These are phyloP conservation scores for Amanita inopinata DNA, from an alignment of 768 basidiomycete species.

Conservation along the genomic window DNA sequence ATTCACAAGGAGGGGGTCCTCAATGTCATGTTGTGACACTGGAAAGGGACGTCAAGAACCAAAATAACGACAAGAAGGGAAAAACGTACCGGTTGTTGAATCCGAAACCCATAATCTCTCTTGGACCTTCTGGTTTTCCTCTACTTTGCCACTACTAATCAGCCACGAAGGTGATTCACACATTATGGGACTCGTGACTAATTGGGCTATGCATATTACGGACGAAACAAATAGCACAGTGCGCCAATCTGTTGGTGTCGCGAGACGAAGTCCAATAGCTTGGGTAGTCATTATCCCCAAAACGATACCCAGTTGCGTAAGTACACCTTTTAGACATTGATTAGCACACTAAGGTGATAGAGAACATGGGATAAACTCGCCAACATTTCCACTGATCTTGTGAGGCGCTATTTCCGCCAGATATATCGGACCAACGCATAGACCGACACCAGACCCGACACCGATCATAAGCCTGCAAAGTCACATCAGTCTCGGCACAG, in stretches of 20 bases:
- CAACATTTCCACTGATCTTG: conserved; percentile 65
- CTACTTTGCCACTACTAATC: conserved; percentile 33
- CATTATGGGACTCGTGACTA: conserved; percentile 41
- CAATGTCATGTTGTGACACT: conserved; percentile 15
- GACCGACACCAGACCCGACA: conserved; percentile 59
- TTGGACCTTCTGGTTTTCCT: conserved; percentile 38
- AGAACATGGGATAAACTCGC: conserved; percentile 25
- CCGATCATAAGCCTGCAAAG: conserved; percentile 50
- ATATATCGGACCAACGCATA: conserved; percentile 78
- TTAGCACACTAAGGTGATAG: background rate
- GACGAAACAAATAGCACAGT: conserved; percentile 57
- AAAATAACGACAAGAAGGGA: background rate
- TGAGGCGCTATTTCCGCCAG: conserved; percentile 79
- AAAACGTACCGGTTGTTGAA: conserved; percentile 20
- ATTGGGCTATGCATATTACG: conserved; percentile 44
- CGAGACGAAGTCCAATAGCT: conserved; percentile 56
- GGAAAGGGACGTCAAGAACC: background rate
- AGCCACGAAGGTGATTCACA: conserved; percentile 72
- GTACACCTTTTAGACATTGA: conserved; percentile 41
- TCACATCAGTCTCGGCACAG: conserved; percentile 3
- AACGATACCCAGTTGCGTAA: conserved; percentile 78
- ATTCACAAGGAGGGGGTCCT: conserved; percentile 32
- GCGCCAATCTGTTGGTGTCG: conserved; percentile 66
- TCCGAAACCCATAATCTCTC: conserved; percentile 44
- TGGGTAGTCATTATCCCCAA: conserved; percentile 86